A percentile compares a stretch with the other conserved stretches of the same genome.
phyloP scores from a whole-genome alignment of 257 asterid genomes.

The Thymus mandschuricus region DNA sequence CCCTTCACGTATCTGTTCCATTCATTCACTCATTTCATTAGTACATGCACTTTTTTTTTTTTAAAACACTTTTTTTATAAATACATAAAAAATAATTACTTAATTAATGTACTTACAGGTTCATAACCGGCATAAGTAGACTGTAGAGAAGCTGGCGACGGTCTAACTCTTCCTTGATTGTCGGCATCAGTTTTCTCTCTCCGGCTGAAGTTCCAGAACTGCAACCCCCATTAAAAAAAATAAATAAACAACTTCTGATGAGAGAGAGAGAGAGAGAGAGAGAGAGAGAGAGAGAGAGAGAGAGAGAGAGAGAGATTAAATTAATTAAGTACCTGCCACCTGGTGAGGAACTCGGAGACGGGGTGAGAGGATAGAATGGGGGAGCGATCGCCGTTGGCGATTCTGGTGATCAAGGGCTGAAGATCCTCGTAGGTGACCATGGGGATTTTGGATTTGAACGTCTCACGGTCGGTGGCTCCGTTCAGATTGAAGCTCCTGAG shows the following conservation, averaged over 20 bases:
- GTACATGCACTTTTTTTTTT: slow-evolving; percentile 23
- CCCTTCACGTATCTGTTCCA: slow-evolving; percentile 89
- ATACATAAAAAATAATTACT: neutral
- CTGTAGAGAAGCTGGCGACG: slow-evolving; percentile 99
- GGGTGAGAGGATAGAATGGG: slow-evolving; percentile 85
- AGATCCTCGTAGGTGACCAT: slow-evolving; percentile 91
- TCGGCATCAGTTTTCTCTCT: slow-evolving; percentile 95
- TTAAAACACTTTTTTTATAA: too few relatives aligned
- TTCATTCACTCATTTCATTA: neutral
- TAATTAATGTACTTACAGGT: slow-evolving; percentile 56
- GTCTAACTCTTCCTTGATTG: slow-evolving; percentile 83
- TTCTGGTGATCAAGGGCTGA: slow-evolving; percentile 82
- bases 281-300: too few relatives aligned
- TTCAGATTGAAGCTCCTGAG: slow-evolving; percentile 55
- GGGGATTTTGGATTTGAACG: slow-evolving; percentile 73
- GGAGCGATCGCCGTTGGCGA: slow-evolving; percentile 89
- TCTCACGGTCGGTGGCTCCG: slow-evolving; percentile 68
- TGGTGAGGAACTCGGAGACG: slow-evolving; percentile 93
- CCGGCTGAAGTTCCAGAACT: slow-evolving; percentile 91
- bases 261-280: too few relatives aligned
- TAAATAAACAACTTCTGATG: too few relatives aligned
- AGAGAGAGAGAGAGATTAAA: too few relatives aligned
- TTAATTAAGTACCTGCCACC: slow-evolving; percentile 56
- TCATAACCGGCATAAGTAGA: slow-evolving; percentile 97
- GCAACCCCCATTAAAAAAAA: neutral